Percentiles rank a stretch among this genome's conserved stretches.
Evolutionary conservation across 2,329 filamentous ascomycete species (phyloP).

Genomic region (Ceratocystis lukuohia): DNA sequence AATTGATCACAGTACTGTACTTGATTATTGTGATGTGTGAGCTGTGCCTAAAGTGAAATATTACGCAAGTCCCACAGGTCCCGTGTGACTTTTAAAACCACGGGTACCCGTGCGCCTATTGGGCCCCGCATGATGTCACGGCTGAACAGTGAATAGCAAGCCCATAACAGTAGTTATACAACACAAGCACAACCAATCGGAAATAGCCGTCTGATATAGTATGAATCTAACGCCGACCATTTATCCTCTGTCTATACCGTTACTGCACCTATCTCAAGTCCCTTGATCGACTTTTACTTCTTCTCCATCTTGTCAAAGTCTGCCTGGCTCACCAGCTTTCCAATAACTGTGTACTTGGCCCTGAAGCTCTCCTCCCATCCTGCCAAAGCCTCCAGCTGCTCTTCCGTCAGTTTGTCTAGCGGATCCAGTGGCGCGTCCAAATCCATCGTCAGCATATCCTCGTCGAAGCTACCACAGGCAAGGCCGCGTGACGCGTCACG

Average conservation of each 20-base stretch:
- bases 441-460: slow-evolving; percentile 88
- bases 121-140: slow-evolving; percentile 8
- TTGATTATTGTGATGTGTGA: too few relatives aligned
- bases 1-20: too few relatives aligned
- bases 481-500: slow-evolving; percentile 79
- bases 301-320: slow-evolving; percentile 26
- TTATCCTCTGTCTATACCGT: not conserved
- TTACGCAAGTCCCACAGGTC: too few relatives aligned
- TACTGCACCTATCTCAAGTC: not conserved
- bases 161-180: not conserved
- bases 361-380: slow-evolving; percentile 90
- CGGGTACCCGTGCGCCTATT: too few relatives aligned
- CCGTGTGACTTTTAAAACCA: too few relatives aligned
- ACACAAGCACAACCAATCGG: not conserved
- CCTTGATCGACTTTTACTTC: slow-evolving; percentile 16
- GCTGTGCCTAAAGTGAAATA: too few relatives aligned
- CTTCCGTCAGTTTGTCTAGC: slow-evolving; percentile 54
- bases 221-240: not conserved
- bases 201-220: not conserved
- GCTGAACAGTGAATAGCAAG: not conserved
- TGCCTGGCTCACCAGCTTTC: slow-evolving; percentile 53
- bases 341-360: slow-evolving; percentile 93
- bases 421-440: slow-evolving; percentile 70
- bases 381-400: slow-evolving; percentile 68
- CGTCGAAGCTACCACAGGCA: slow-evolving; percentile 83